Percentiles rank a stretch among this genome's conserved stretches.
Conservation (phyloP, 2,329 filamentous ascomycete species). For the Sclerotinia minor region DNA sequence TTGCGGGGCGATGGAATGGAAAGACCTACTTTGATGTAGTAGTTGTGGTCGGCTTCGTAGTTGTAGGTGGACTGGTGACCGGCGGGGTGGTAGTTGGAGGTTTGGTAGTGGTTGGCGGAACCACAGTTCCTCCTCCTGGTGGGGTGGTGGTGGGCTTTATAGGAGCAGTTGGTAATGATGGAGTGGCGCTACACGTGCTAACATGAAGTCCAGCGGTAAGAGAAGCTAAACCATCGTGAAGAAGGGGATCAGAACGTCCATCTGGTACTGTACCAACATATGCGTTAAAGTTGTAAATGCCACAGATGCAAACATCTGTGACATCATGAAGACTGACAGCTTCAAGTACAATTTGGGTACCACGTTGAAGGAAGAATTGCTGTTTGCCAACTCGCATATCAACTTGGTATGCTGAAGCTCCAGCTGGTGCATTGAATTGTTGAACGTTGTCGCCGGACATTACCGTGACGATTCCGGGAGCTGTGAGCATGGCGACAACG, state of each 20-base stretch:
- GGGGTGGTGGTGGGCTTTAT: slow-evolving; percentile 29
- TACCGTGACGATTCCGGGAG: slow-evolving; percentile 37
- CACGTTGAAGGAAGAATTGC: slow-evolving; percentile 30
- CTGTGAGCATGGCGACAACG: slow-evolving; percentile 38
- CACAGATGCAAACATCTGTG: slow-evolving; percentile 31
- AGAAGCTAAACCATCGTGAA: slow-evolving; percentile 36
- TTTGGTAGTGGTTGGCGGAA: slow-evolving; percentile 21
- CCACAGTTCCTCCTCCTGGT: slow-evolving; percentile 17
- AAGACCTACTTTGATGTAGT: slow-evolving; percentile 12
- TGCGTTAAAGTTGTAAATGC: slow-evolving; percentile 37
- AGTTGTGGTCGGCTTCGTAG: slow-evolving; percentile 21
- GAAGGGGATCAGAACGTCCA: slow-evolving; percentile 35
- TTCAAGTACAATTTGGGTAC: slow-evolving; percentile 27
- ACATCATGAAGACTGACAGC: slow-evolving; percentile 31
- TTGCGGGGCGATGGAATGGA: too few species aligned
- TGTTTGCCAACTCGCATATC: slow-evolving; percentile 33
- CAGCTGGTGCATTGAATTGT: slow-evolving; percentile 31
- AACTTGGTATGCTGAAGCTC: slow-evolving; percentile 30
- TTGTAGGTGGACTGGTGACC: slow-evolving; percentile 2
- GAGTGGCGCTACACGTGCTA: slow-evolving; percentile 40
- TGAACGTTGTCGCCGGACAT: slow-evolving; percentile 36
- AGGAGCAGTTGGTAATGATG: slow-evolving; percentile 41
- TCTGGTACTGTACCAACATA: slow-evolving; percentile 33
- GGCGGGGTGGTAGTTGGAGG: slow-evolving; percentile 7
- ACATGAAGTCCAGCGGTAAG: slow-evolving; percentile 41